Base-by-base conservation (phyloP, 192 early-diverging fungal species). In the Haplosporangium gracile region DNA sequence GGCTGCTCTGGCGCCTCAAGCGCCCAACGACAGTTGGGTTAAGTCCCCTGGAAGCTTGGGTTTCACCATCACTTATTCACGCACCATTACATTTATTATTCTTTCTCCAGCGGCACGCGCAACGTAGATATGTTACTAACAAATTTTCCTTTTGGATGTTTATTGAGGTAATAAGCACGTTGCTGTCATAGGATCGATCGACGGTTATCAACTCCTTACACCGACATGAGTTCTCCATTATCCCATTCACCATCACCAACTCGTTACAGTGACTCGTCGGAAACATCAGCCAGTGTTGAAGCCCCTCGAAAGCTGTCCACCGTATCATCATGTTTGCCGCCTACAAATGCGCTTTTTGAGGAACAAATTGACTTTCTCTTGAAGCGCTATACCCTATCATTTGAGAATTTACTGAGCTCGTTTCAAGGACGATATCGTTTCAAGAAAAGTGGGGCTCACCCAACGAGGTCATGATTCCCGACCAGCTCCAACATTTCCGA, bases 11-110 rank as follows among this genome's bases (percentile, higher is more conserved):
- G 72, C 68, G 80, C 80, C 81, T 70, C 57, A 43, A 47, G 81
- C 79, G 79, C 81, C 74, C 57, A 68, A 77, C 38, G 81, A 82
- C 75, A 70, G 69, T 77, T 82, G 81, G 75, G 75, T 77, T 57
- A 77, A 82, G 77, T 82, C 81, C 81, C 75, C 81, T 77, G 81
- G 81, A 73, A 72, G 55, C 81, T 65, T 77, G 74, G 75, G 81
- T 82, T 77, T 70, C 70, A 68, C 72, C 57, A 82, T 55, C 69
- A 7, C 34, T 42, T n/a, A 36, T 22, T 8, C 68, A 4, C 8
- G 38, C 39, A 43, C 45, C 65, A 24, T 34, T 32, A n/a, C n/a
- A n/a, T n/a, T n/a, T n/a, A n/a, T 69, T 69, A 8, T 34, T 53
- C 47, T 47, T 53, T 78, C 20, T 29, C 63, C n/a, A n/a, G n/a